phyloP scores from a whole-genome alignment of 805 yeast species.

The Crinitomyces ghanaensis region DNA sequence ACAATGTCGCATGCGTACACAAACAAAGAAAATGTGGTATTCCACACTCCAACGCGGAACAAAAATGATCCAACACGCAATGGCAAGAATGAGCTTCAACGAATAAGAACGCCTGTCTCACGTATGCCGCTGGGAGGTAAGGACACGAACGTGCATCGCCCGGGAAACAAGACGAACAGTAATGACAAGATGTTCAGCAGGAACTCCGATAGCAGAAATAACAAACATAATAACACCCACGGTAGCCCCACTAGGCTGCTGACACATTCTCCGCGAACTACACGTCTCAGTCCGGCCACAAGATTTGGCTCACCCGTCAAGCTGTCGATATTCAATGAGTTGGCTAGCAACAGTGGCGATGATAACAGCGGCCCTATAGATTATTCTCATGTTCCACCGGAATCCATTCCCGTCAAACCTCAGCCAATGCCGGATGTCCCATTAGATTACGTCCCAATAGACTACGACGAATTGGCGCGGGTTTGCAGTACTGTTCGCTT shows the following conservation, averaged over 20 bases:
- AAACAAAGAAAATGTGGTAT: too few relatives aligned
- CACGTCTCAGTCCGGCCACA: background rate
- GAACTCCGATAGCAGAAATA: background rate
- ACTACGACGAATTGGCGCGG: constrained; percentile 8
- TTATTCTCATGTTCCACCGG: constrained; percentile 10
- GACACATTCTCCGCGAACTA: background rate
- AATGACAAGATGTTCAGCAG: background rate
- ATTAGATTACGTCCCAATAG: constrained; percentile 12
- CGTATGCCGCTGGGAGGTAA: constrained; percentile 20
- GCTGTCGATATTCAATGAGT: too few relatives aligned
- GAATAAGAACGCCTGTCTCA: too few relatives aligned
- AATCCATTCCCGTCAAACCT: constrained; percentile 10
- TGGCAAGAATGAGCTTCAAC: too few relatives aligned
- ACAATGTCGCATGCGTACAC: too few relatives aligned
- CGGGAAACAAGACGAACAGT: too few relatives aligned
- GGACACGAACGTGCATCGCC: constrained; percentile 11
- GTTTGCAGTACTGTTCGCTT: constrained; percentile 1
- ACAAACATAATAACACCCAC: background rate
- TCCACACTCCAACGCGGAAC: too few relatives aligned
- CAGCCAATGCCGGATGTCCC: constrained; percentile 12
- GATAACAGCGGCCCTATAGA: too few relatives aligned
- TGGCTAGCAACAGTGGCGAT: too few relatives aligned
- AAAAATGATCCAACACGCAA: too few relatives aligned
- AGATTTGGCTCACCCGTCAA: background rate
- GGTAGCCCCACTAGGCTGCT: background rate